Conservation (phyloP, 345 rosid species). For the Melaleuca alternifolia region DNA sequence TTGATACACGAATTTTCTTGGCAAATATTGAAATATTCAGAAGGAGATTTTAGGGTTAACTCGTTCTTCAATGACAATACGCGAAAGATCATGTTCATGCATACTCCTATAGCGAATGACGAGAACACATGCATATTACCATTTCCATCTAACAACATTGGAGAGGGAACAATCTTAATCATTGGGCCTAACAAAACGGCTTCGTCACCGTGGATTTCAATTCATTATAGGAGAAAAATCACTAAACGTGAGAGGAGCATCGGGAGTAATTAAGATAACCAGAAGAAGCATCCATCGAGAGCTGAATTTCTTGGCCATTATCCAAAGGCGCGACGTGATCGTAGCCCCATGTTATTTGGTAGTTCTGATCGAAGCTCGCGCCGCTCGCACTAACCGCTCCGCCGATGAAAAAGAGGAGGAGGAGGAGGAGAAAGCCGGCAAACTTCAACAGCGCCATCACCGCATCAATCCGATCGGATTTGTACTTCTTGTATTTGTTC, state of each 20-base stretch:
- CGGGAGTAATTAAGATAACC: slow-evolving; percentile 12
- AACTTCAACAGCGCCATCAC: neutral
- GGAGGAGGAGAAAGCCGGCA: neutral
- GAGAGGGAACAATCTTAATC: neutral
- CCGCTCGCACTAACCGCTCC: neutral
- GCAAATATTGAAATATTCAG: neutral
- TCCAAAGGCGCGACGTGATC: slow-evolving; percentile 12
- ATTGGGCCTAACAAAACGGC: neutral
- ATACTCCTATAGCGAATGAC: neutral
- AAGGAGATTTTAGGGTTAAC: neutral
- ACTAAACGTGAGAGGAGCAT: neutral
- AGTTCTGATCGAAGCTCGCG: slow-evolving; percentile 18
- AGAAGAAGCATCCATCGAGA: slow-evolving; percentile 37
- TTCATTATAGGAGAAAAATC: neutral
- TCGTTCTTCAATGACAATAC: neutral
- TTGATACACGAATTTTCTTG: neutral
- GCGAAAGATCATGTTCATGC: neutral
- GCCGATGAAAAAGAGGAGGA: neutral
- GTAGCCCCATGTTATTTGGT: slow-evolving; percentile 33
- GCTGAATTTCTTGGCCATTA: slow-evolving; percentile 28
- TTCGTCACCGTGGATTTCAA: neutral
- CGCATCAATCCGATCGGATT: neutral
- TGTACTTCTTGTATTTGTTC: neutral
- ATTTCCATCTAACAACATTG: neutral
- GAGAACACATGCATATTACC: neutral